These are phyloP conservation scores for Oryza meridionalis DNA, from an alignment of 176 grass and related monocot genomes.

Conservation along the genomic window DNA sequence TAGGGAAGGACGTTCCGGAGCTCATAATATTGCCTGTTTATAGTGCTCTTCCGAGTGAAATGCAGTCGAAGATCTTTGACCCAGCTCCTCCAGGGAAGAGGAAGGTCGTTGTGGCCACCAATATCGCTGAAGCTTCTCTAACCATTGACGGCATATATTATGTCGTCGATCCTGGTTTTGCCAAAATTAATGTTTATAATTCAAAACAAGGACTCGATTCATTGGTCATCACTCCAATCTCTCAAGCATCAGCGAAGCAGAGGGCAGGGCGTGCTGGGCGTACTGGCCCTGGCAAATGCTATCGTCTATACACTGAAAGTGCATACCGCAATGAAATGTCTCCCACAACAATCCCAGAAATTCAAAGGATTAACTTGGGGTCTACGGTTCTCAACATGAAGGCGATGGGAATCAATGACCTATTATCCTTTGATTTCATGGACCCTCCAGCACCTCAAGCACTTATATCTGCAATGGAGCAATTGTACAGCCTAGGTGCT, in stretches of 20 bases:
- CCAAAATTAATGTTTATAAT: slow-evolving; percentile 94
- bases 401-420: slow-evolving; percentile 97
- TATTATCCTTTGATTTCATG: slow-evolving; percentile 97
- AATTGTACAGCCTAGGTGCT: slow-evolving; percentile 86
- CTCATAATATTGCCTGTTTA: slow-evolving; percentile 95
- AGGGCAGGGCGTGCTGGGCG: slow-evolving; percentile 95
- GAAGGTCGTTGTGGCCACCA: slow-evolving; percentile 94
- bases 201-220: slow-evolving; percentile 93
- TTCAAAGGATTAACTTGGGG: slow-evolving; percentile 91
- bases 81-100: slow-evolving; percentile 92
- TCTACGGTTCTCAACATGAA: slow-evolving; percentile 85
- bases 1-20: slow-evolving; percentile 90
- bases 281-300: slow-evolving; percentile 91
- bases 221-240: slow-evolving; percentile 91
- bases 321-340: slow-evolving; percentile 94
- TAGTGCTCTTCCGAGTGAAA: slow-evolving; percentile 95
- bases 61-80: slow-evolving; percentile 96
- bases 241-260: slow-evolving; percentile 94
- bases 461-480: slow-evolving; percentile 92
- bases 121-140: slow-evolving; percentile 97
- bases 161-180: slow-evolving; percentile 94
- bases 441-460: slow-evolving; percentile 92
- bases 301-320: slow-evolving; percentile 94
- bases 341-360: slow-evolving; percentile 91
- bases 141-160: slow-evolving; percentile 97